Conservation (phyloP, 2,329 filamentous ascomycete species). For the Aureobasidium sp. region DNA sequence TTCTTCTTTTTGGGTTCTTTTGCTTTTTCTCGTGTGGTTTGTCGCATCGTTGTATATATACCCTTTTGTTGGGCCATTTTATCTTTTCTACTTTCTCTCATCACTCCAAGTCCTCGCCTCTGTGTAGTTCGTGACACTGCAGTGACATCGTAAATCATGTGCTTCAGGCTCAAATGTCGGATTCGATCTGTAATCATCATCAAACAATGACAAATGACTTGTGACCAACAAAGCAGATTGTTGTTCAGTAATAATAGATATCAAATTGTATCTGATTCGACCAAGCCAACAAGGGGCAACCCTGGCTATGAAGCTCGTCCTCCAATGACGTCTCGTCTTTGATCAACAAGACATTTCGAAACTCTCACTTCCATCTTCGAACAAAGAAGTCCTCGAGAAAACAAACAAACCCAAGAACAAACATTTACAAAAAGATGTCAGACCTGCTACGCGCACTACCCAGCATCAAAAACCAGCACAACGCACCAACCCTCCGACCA, state of each 20-base stretch:
- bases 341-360: background rate
- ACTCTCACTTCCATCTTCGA: background rate
- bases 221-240: too few species aligned
- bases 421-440: slow-evolving; percentile 16
- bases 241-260: background rate
- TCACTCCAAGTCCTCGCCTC: background rate
- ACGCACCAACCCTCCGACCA: background rate
- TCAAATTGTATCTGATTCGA: background rate
- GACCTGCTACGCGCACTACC: slow-evolving; percentile 16
- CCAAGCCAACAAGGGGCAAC: background rate
- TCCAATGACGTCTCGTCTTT: background rate
- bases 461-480: slow-evolving; percentile 6
- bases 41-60: background rate
- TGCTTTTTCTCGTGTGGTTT: background rate
- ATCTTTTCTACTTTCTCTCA: background rate
- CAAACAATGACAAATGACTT: too few species aligned
- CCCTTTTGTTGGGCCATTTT: background rate
- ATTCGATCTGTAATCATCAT: background rate
- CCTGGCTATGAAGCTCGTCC: background rate
- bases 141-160: background rate
- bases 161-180: background rate
- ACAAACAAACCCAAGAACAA: background rate
- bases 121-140: background rate
- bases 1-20: background rate
- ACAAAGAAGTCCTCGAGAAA: background rate